These are phyloP conservation scores for Fusarium tricinctum DNA, from an alignment of 2,329 filamentous ascomycete genomes.

Conservation along the genomic window DNA sequence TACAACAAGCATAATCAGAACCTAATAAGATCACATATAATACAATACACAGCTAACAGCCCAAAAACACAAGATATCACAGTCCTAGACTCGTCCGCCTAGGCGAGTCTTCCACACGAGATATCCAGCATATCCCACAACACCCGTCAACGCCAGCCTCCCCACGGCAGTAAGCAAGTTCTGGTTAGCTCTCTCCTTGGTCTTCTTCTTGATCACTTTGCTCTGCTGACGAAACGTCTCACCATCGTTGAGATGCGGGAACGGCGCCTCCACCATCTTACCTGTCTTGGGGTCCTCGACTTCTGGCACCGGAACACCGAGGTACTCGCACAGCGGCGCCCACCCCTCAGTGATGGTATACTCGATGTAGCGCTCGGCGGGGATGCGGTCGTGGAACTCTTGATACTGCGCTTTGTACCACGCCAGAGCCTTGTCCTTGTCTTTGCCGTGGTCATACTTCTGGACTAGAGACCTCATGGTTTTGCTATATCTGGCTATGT, in stretches of 20 bases:
- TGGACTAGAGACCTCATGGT: slow-evolving; percentile 48
- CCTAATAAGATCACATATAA: background rate
- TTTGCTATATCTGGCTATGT: slow-evolving; percentile 49
- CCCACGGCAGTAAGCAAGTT: slow-evolving; percentile 47
- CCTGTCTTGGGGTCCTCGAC: slow-evolving; percentile 52
- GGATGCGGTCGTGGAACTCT: slow-evolving; percentile 54
- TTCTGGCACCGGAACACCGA: slow-evolving; percentile 56
- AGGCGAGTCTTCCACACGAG: slow-evolving; percentile 50
- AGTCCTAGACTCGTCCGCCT: slow-evolving; percentile 42
- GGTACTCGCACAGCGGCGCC: slow-evolving; percentile 58
- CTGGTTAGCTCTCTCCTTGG: slow-evolving; percentile 44
- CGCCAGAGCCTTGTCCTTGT: slow-evolving; percentile 56
- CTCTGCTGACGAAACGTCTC: slow-evolving; percentile 42
- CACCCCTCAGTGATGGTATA: slow-evolving; percentile 58
- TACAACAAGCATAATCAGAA: background rate
- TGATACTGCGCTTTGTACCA: slow-evolving; percentile 57
- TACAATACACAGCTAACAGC: background rate
- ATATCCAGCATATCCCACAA: slow-evolving; percentile 51
- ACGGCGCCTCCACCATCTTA: slow-evolving; percentile 52
- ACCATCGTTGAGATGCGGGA: slow-evolving; percentile 54
- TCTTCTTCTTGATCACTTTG: slow-evolving; percentile 19
- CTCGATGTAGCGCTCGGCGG: slow-evolving; percentile 55
- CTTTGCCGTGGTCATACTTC: slow-evolving; percentile 51
- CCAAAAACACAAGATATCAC: background rate
- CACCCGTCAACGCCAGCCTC: slow-evolving; percentile 44